phyloP scores from a whole-genome alignment of 148 eudicot genomes.

The Persicaria maculosa region DNA sequence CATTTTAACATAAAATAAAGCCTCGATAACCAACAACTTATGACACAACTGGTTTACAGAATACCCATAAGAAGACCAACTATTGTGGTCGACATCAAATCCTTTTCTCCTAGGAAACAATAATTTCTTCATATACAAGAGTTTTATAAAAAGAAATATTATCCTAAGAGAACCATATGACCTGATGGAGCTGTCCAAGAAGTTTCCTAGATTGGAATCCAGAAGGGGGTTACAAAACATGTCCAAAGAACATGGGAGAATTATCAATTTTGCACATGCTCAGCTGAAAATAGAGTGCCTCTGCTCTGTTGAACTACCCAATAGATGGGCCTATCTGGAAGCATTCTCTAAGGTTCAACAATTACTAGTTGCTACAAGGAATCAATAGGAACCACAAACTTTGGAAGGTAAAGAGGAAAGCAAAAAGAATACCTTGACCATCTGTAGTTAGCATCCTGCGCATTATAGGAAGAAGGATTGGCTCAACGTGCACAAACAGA shows the following conservation, averaged over 20 bases:
- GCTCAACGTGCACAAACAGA: constrained; percentile 80
- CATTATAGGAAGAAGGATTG: constrained; percentile 91
- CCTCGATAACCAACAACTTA: neutral
- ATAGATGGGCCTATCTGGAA: too few relatives aligned
- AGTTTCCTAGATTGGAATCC: neutral
- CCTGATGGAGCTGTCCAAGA: neutral
- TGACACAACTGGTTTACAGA: neutral
- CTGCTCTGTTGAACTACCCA: too few relatives aligned
- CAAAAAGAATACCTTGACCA: constrained; percentile 72
- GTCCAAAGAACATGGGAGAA: too few relatives aligned
- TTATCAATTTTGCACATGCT: too few relatives aligned
- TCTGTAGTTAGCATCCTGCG: constrained; percentile 94
- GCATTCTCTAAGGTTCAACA: neutral
- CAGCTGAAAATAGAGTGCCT: too few relatives aligned
- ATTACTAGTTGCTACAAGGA: neutral
- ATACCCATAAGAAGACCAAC: neutral
- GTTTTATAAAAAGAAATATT: neutral
- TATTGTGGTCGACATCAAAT: neutral
- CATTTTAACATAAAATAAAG: neutral
- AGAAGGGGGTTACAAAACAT: neutral
- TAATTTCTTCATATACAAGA: neutral
- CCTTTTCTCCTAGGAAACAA: neutral
- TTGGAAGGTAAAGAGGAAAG: neutral
- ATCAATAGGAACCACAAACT: neutral
- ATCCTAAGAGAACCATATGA: neutral